Percentiles rank a stretch among this genome's conserved stretches.
Conservation (phyloP, 768 basidiomycete species). For the Mycena epipterygia region DNA sequence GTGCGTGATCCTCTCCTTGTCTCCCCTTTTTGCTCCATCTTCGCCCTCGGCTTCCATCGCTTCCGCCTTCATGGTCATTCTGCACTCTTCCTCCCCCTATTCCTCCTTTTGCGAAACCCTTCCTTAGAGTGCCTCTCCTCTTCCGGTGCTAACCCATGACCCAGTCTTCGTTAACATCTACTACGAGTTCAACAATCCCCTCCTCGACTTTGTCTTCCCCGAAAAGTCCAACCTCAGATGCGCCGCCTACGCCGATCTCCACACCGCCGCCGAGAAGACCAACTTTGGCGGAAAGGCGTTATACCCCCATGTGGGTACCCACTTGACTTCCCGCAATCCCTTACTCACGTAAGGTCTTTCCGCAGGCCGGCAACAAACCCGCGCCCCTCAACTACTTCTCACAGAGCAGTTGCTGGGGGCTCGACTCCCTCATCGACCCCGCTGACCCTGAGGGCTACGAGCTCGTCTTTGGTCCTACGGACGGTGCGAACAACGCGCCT, state of each 20-base stretch:
- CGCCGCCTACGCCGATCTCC: slow-evolving; percentile 58
- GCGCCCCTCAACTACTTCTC: slow-evolving; percentile 54
- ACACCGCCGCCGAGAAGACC: slow-evolving; percentile 58
- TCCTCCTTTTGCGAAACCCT: too few relatives aligned
- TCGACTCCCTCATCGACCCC: slow-evolving; percentile 54
- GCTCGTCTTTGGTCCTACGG: slow-evolving; percentile 59
- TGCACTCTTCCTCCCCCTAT: too few relatives aligned
- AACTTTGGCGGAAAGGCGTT: slow-evolving; percentile 60
- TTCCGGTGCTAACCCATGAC: too few relatives aligned
- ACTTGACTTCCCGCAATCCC: background rate
- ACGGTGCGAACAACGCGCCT: slow-evolving; percentile 63
- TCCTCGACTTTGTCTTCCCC: slow-evolving; percentile 53
- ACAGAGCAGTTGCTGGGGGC: slow-evolving; percentile 57
- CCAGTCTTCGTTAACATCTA: slow-evolving; percentile 64
- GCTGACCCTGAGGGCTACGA: slow-evolving; percentile 58
- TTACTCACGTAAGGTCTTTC: background rate
- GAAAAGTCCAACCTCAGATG: slow-evolving; percentile 63
- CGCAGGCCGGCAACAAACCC: slow-evolving; percentile 40
- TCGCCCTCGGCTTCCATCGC: too few relatives aligned
- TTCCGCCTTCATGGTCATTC: too few relatives aligned
- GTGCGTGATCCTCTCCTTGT: slow-evolving; percentile 43
- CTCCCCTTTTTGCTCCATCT: too few relatives aligned
- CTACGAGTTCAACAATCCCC: slow-evolving; percentile 60
- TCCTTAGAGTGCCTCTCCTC: too few relatives aligned
- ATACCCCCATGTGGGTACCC: slow-evolving; percentile 38